Evolutionary conservation across 2,329 filamentous ascomycete species (phyloP), one percentile per base, ranked within the genome.

Genomic region (Scolecobasidium constrictum): DNA sequence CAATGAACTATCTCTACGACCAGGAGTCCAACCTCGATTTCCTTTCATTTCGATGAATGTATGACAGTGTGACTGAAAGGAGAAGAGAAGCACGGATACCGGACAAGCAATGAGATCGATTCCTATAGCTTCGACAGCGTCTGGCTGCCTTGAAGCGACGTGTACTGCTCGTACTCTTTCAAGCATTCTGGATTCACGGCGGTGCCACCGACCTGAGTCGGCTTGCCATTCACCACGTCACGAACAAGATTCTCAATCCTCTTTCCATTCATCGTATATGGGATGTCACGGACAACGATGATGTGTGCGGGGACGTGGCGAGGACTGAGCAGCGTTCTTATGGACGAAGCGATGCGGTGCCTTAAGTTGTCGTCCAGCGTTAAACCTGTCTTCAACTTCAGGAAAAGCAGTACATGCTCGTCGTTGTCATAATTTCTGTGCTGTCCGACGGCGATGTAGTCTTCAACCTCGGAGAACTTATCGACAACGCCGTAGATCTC

Each of bases 401-500:
- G 6, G 16, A 39, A 39, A 6, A 39, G 19, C 11, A 39, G 11
- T 11, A 39, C 37, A 11, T 22, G 37, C 16, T 39, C 37, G 21
- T 39, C 37, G 59, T 59, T n/a, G 31, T 9, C 23, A 7, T 6
- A 16, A 17, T 7, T 18, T 35, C 17, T 9, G 9, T 23, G 26
- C 37, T 39, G 37, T 39, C 17, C 37, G 6, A 39, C 37, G 19
- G 7, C 7, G 16, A 39, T 6, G 19, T n/a, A 28, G 12, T 39
- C 37, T 23, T 18, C 7, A 11, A 39, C 17, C 21, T 39, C 13
- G 9, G 17, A 11, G 16, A 39, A 39, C 37, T 39, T 23, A 11
- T 39, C 7, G 7, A 23, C 17, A 18, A 39, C 18, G 19, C 11
- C 16, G 58, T 92, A 93, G 23, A 92, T 82, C 58, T 92, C 86